phyloP scores from a whole-genome alignment of 2,329 filamentous ascomycete species.

The Aureobasidium sp. region DNA sequence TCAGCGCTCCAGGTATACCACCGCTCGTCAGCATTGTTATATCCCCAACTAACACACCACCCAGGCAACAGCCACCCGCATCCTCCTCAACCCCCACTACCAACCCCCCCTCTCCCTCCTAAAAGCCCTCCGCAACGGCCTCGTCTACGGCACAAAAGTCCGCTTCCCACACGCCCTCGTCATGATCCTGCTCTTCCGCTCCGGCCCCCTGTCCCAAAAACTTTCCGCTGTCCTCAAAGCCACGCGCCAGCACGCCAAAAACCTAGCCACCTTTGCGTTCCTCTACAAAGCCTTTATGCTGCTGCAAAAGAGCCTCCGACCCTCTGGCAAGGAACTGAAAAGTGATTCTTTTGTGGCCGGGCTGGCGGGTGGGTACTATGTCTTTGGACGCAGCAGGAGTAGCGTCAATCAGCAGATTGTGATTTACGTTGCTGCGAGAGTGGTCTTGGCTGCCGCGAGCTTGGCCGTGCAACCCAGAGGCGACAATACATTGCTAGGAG shows the following conservation, averaged over 20 bases:
- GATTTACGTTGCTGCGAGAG: slow-evolving; percentile 93
- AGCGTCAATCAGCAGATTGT: slow-evolving; percentile 94
- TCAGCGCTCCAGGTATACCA: slow-evolving; percentile 11
- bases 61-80: slow-evolving; percentile 63
- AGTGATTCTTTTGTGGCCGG: slow-evolving; percentile 85
- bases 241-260: slow-evolving; percentile 82
- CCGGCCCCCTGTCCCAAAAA: slow-evolving; percentile 75
- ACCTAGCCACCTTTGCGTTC: slow-evolving; percentile 83
- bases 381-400: slow-evolving; percentile 76
- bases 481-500: slow-evolving; percentile 32
- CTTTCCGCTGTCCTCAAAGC: slow-evolving; percentile 70
- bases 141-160: slow-evolving; percentile 94
- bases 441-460: slow-evolving; percentile 75
- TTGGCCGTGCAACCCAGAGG: slow-evolving; percentile 62
- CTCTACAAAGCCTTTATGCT: slow-evolving; percentile 85
- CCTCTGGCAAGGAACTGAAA: slow-evolving; percentile 53
- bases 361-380: slow-evolving; percentile 80
- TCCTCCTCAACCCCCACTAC: slow-evolving; percentile 76
- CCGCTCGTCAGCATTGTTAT: too few relatives aligned
- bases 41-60: neutral
- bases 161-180: slow-evolving; percentile 97
- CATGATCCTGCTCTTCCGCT: slow-evolving; percentile 96
- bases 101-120: slow-evolving; percentile 77
- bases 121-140: slow-evolving; percentile 93
- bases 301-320: slow-evolving; percentile 48